Conservation (phyloP, 2,329 filamentous ascomycete genomes). For the Ophiostoma angusticollis region DNA sequence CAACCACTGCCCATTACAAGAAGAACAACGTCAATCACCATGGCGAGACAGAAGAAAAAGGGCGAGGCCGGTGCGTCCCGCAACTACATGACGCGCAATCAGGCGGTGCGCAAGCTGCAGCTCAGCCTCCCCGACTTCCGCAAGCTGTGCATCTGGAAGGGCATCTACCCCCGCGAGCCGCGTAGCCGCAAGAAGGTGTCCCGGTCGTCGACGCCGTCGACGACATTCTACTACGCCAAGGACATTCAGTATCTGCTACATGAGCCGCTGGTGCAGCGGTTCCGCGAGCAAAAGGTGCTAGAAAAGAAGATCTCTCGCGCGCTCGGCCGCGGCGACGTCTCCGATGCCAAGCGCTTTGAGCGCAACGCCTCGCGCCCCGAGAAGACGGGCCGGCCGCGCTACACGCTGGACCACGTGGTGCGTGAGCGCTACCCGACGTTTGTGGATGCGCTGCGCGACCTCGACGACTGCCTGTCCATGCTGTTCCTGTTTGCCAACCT, state of each 20-base stretch:
- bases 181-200: conserved; percentile 94
- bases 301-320: conserved; percentile 96
- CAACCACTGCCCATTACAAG: too few species aligned
- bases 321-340: conserved; percentile 79
- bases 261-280: conserved; percentile 85
- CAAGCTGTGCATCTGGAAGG: conserved; percentile 98
- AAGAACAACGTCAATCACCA: too few species aligned
- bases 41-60: too few species aligned
- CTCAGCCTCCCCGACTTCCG: conserved; percentile 95
- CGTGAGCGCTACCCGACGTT: conserved; percentile 98
- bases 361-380: conserved; percentile 75
- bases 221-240: conserved; percentile 85
- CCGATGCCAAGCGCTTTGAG: conserved; percentile 79
- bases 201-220: conserved; percentile 78
- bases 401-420: conserved; percentile 92
- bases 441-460: conserved; percentile 79
- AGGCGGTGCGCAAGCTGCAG: conserved; percentile 95
- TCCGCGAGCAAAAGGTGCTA: conserved; percentile 91
- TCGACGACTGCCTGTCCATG: conserved; percentile 95
- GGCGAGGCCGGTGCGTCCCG: conserved; percentile 85
- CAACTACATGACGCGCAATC: conserved; percentile 95
- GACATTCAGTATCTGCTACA: conserved; percentile 98
- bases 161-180: conserved; percentile 95
- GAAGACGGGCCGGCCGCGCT: conserved; percentile 76
- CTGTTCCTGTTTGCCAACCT: conserved; percentile 96